phyloP scores from a whole-genome alignment of 176 grass and related monocot genomes.

The Melocanna baccifera region DNA sequence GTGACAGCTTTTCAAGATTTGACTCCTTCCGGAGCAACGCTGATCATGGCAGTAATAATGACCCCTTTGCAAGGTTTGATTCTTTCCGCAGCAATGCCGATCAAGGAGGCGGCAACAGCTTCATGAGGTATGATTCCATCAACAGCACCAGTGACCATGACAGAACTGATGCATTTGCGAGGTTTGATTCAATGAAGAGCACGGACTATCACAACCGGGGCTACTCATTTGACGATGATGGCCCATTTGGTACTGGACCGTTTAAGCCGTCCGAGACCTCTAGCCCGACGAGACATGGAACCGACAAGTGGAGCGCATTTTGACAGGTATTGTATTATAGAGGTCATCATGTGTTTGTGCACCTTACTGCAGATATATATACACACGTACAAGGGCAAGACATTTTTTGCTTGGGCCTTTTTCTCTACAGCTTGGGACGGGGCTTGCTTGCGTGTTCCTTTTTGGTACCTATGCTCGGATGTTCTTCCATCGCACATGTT shows the following conservation, averaged over 20 bases:
- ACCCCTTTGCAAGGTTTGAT: slow-evolving; percentile 63
- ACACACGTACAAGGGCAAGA: slow-evolving; percentile 44
- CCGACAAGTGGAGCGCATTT: slow-evolving; percentile 77
- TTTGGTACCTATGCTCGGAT: slow-evolving; percentile 43
- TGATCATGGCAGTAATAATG: slow-evolving; percentile 42
- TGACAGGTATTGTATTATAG: slow-evolving; percentile 49
- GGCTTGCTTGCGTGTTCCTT: slow-evolving; percentile 42
- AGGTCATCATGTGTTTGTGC: slow-evolving; percentile 32
- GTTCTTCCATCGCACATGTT: slow-evolving; percentile 30
- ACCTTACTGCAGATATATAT: slow-evolving; percentile 55
- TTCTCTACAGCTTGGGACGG: slow-evolving; percentile 16
- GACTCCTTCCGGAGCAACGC: slow-evolving; percentile 65
- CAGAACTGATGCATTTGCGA: slow-evolving; percentile 48
- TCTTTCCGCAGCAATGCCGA: slow-evolving; percentile 79
- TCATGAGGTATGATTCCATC: slow-evolving; percentile 71
- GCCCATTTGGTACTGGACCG: slow-evolving; percentile 64
- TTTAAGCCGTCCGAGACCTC: slow-evolving; percentile 57
- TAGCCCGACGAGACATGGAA: slow-evolving; percentile 83
- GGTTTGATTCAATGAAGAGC: slow-evolving; percentile 87
- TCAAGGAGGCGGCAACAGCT: slow-evolving; percentile 44
- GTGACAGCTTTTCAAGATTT: slow-evolving; percentile 57
- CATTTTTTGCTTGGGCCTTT: slow-evolving; percentile 32
- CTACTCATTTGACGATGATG: slow-evolving; percentile 64
- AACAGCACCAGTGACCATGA: slow-evolving; percentile 63
- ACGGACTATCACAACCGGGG: slow-evolving; percentile 36